Evolutionary conservation across 2,329 filamentous ascomycete genomes (phyloP).

Genomic region (Hypoxylon sp.): DNA sequence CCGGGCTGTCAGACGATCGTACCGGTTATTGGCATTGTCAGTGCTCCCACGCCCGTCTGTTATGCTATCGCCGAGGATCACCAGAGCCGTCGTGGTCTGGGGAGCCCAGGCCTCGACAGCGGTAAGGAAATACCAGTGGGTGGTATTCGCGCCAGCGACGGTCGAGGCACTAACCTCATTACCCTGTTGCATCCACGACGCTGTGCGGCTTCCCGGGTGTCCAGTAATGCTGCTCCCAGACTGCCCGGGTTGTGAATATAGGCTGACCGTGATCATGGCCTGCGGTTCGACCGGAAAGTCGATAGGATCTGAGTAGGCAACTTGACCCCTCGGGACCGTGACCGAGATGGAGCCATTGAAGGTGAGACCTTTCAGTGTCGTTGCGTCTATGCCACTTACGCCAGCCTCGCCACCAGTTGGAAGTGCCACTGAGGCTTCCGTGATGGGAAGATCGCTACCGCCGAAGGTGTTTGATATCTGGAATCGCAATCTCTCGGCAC

Average conservation of each 20-base stretch:
- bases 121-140: conserved; percentile 66
- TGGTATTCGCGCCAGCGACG: conserved; percentile 51
- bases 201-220: conserved; percentile 71
- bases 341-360: conserved; percentile 64
- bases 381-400: conserved; percentile 58
- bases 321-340: conserved; percentile 62
- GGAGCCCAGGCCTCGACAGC: conserved; percentile 65
- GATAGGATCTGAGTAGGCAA: conserved; percentile 68
- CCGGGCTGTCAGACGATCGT: conserved; percentile 6
- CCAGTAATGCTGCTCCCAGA: conserved; percentile 64
- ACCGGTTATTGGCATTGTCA: conserved; percentile 66
- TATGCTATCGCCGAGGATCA: conserved; percentile 71
- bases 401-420: conserved; percentile 63
- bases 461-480: conserved; percentile 73
- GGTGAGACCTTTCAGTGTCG: conserved; percentile 61
- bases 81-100: conserved; percentile 52
- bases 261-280: conserved; percentile 62
- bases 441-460: conserved; percentile 65
- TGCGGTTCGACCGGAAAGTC: conserved; percentile 60
- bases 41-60: conserved; percentile 72
- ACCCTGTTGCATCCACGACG: conserved; percentile 65
- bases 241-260: conserved; percentile 67
- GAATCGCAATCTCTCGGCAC: conserved; percentile 64
- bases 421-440: conserved; percentile 64
- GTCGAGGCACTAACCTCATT: conserved; percentile 60